Percentiles rank a stretch among this genome's conserved stretches.
Conservation (phyloP, 148 eudicot species). For the Mesembryanthemum crystallinum region DNA sequence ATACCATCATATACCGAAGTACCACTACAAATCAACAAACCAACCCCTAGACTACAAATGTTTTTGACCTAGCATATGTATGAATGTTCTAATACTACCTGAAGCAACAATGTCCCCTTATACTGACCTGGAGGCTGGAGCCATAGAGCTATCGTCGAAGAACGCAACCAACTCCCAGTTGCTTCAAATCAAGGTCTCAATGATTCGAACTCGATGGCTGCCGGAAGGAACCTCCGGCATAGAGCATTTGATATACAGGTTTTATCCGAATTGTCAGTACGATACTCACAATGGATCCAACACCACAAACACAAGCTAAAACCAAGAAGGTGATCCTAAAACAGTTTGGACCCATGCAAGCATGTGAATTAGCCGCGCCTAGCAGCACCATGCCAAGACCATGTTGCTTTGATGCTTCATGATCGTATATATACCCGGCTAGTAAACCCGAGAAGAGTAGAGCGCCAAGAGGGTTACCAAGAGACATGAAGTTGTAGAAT, state of each 20-base stretch:
- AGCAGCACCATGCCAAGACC: conserved; percentile 5
- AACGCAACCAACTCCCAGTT: background rate
- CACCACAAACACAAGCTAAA: conserved; percentile 52
- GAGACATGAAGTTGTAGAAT: conserved; percentile 63
- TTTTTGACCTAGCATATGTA: background rate
- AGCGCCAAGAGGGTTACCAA: conserved; percentile 85
- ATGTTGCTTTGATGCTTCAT: conserved; percentile 64
- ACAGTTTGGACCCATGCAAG: conserved; percentile 73
- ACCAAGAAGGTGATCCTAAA: conserved; percentile 66
- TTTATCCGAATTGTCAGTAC: conserved; percentile 56
- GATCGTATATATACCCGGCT: conserved; percentile 71
- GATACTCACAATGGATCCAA: conserved; percentile 62
- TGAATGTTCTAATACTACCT: background rate
- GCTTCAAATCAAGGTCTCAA: conserved; percentile 17
- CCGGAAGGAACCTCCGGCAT: conserved; percentile 65
- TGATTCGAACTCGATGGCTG: conserved; percentile 41
- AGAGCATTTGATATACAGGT: conserved; percentile 81
- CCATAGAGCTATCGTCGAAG: background rate
- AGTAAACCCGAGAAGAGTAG: conserved; percentile 68
- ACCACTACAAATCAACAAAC: background rate
- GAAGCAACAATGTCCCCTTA: background rate
- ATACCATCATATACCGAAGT: background rate
- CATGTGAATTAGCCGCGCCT: background rate
- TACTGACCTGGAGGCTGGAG: background rate
- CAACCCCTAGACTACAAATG: background rate